Evolutionary conservation across 2,329 filamentous ascomycete genomes (phyloP).

Genomic region (Tetracladium maxilliforme): DNA sequence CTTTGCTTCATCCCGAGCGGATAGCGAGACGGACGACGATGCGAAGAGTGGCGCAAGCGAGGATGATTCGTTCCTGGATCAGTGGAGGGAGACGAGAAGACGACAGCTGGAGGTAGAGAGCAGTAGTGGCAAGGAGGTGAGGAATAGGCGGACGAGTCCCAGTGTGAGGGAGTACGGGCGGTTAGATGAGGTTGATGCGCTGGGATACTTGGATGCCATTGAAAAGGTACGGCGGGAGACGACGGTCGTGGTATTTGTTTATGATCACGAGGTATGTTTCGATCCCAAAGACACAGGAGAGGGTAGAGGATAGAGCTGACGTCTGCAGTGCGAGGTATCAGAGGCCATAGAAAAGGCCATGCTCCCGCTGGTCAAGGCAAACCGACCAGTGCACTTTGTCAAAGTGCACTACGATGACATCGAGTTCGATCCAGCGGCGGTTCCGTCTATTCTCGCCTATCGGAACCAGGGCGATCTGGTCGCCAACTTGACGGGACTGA

Average conservation of each 20-base stretch:
- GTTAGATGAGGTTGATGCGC: conserved; percentile 72
- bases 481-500: conserved; percentile 73
- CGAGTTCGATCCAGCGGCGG: conserved; percentile 79
- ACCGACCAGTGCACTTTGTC: conserved; percentile 69
- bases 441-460: conserved; percentile 83
- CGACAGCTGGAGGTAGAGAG: conserved; percentile 60
- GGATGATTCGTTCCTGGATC: conserved; percentile 72
- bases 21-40: conserved; percentile 21
- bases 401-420: conserved; percentile 86
- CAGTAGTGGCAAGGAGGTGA: conserved; percentile 37
- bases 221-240: conserved; percentile 76
- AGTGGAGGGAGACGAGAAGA: conserved; percentile 73
- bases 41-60: no score
- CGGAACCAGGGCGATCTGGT: conserved; percentile 78
- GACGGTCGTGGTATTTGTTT: conserved; percentile 84
- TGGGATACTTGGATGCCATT: conserved; percentile 90
- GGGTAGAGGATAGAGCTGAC: no score
- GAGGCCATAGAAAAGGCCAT: conserved; percentile 67
- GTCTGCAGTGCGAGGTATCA: conserved; percentile 58
- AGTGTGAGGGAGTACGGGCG: conserved; percentile 66
- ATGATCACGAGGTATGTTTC: conserved; percentile 62
- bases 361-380: conserved; percentile 53
- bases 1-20: no score
- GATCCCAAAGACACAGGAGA: no score
- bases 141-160: conserved; percentile 58